Evolutionary conservation across 176 grass and related monocot genomes (phyloP), one percentile per base, ranked within the genome.

Genomic region (Oryza brachyantha): DNA sequence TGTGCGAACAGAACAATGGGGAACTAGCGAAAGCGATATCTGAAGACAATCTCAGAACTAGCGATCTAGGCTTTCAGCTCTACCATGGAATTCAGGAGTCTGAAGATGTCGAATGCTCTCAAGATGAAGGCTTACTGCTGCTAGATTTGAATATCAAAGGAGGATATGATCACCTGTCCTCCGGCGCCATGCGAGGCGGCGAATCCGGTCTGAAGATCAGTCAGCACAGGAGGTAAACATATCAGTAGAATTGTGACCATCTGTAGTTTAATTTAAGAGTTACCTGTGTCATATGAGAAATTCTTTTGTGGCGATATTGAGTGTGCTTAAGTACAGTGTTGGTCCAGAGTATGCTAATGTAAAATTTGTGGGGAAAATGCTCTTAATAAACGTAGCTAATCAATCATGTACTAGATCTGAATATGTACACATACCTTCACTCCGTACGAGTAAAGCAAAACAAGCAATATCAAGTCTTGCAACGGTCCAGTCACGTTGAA

Each of bases 101-200:
- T 10, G 77, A 82, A 3, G 91, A 85, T 84, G 79, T 66, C 61
- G 90, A 88, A 21, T 81, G 81, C 43, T 39, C 48, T 45, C n/a
- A 75, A 24, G 84, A 82, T 10, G 85, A 86, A 62, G 88, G 63
- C 31, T 68, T 80, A 6, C 46, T 86, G 42, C 78, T 95, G 26
- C 63, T 99, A 55, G 92, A 99, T 83, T 81, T 99, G 75, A 99
- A 99, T 43, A 92, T 89, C 34, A 91, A 83, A 86, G 92, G 96
- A 68, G 90, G 77, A 9, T 87, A 92, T 36, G 88, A 79, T 48
- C 86, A 68, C 24, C 64, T 84, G 21, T 65, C 91, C 29, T 42
- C 81, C 59, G 76, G 73, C 17, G 80, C 62, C 41, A 70, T 82
- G 65, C 84, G 79, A 78, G 55, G 77, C 24, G 38, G 61, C 4